Conservation (phyloP, 73 alveolate genomes). For the Durusdinium trenchii region DNA sequence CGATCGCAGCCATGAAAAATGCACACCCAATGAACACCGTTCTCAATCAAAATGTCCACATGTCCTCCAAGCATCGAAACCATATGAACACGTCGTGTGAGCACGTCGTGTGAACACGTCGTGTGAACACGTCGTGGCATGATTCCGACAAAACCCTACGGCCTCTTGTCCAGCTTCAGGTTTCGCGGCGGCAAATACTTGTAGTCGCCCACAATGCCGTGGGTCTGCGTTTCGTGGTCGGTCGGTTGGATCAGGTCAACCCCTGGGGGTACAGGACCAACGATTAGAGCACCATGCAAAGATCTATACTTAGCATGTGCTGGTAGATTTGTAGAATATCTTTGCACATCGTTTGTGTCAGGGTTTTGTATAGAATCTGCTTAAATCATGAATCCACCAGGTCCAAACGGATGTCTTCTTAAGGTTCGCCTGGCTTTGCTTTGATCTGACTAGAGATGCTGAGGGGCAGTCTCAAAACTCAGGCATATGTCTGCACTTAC, state of each 20-base stretch:
- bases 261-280: too few species aligned
- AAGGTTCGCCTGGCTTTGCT: too few species aligned
- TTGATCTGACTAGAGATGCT: too few species aligned
- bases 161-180: constrained; percentile 71
- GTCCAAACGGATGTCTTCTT: too few species aligned
- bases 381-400: too few species aligned
- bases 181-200: constrained; percentile 72
- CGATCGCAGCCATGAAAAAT: background rate
- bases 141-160: background rate
- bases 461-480: too few species aligned
- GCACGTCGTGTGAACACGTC: background rate
- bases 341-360: too few species aligned
- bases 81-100: background rate
- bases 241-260: background rate
- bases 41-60: background rate
- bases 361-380: too few species aligned
- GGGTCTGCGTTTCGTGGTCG: constrained; percentile 13
- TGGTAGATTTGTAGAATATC: too few species aligned
- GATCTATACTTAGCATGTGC: too few species aligned
- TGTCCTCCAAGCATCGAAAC: background rate
- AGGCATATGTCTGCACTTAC: too few species aligned
- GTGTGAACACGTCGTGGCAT: background rate
- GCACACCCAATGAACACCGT: background rate
- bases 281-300: too few species aligned
- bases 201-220: constrained; percentile 86